Conservation (phyloP, 2,329 filamentous ascomycete species). For the Verticillium nubilum region DNA sequence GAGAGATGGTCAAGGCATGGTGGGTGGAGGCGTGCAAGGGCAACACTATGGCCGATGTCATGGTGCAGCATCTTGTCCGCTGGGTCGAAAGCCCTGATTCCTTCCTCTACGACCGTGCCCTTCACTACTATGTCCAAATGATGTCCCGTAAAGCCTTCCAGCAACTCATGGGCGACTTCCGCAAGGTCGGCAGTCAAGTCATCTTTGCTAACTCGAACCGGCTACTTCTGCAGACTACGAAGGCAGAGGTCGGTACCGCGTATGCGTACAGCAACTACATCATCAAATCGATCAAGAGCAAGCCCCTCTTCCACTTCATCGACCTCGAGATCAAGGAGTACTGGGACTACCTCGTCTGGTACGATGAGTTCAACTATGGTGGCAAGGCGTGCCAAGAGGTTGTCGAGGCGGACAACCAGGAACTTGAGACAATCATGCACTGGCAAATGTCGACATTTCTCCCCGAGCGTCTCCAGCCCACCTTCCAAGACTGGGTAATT, state of each 20-base stretch:
- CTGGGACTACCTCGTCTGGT: slow-evolving; percentile 99
- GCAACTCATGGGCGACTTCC: slow-evolving; percentile 94
- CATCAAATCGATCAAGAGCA: slow-evolving; percentile 91
- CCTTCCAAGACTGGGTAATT: slow-evolving; percentile 88
- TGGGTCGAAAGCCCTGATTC: slow-evolving; percentile 95
- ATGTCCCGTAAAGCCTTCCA: slow-evolving; percentile 97
- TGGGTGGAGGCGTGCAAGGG: slow-evolving; percentile 91
- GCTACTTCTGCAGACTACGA: slow-evolving; percentile 89
- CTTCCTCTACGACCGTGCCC: slow-evolving; percentile 87
- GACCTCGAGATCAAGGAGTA: slow-evolving; percentile 98
- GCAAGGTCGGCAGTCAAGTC: slow-evolving; percentile 88
- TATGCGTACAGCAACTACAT: slow-evolving; percentile 98
- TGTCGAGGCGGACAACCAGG: slow-evolving; percentile 65
- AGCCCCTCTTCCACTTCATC: slow-evolving; percentile 94
- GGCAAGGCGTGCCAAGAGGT: slow-evolving; percentile 87
- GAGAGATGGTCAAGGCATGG: slow-evolving; percentile 98
- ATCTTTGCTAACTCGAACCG: slow-evolving; percentile 91
- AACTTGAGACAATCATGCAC: slow-evolving; percentile 89
- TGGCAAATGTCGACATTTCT: slow-evolving; percentile 95
- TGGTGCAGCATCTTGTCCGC: slow-evolving; percentile 94
- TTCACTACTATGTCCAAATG: slow-evolving; percentile 98
- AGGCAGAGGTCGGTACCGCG: slow-evolving; percentile 92
- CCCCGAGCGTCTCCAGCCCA: slow-evolving; percentile 70
- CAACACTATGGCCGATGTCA: slow-evolving; percentile 91
- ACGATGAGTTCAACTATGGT: slow-evolving; percentile 98